Evolutionary conservation across 352 stramenopile species (phyloP).

Genomic region (Aphanomyces stellatus): DNA sequence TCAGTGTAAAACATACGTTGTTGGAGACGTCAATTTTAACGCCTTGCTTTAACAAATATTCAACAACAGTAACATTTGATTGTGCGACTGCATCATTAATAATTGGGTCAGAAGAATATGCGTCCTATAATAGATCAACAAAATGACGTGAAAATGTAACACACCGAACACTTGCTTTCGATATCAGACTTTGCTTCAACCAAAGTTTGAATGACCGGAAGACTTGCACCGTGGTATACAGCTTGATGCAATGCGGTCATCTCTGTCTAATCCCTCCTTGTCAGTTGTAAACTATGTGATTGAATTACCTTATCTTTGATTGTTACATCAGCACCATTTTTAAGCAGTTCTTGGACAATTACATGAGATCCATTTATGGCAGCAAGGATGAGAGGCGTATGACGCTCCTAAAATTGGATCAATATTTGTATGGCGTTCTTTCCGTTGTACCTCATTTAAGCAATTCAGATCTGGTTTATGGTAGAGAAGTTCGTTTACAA

Average conservation of each 20-base stretch:
- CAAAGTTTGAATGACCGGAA: not conserved
- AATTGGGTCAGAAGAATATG: not conserved
- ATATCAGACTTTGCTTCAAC: slow-evolving; percentile 4
- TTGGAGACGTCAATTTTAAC: not conserved
- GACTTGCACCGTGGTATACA: not conserved
- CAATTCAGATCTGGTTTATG: not conserved
- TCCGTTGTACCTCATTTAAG: not conserved
- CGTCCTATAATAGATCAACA: not conserved
- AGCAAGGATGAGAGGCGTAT: not conserved
- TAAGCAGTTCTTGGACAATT: slow-evolving; percentile 1
- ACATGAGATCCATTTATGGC: not conserved
- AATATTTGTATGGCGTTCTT: not conserved
- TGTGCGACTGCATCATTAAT: not conserved
- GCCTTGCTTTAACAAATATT: not conserved
- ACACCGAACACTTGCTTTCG: not conserved
- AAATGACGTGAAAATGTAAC: too few relatives aligned
- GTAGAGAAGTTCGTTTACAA: not conserved
- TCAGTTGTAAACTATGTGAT: not conserved
- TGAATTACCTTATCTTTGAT: not conserved
- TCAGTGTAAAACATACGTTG: not conserved
- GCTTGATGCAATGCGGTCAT: slow-evolving; percentile 2
- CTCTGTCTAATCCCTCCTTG: not conserved
- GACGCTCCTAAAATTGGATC: not conserved
- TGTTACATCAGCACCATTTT: not conserved
- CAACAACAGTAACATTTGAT: not conserved